Base-by-base conservation (phyloP, 345 rosid genomes). In the Eucalyptus globulus region DNA sequence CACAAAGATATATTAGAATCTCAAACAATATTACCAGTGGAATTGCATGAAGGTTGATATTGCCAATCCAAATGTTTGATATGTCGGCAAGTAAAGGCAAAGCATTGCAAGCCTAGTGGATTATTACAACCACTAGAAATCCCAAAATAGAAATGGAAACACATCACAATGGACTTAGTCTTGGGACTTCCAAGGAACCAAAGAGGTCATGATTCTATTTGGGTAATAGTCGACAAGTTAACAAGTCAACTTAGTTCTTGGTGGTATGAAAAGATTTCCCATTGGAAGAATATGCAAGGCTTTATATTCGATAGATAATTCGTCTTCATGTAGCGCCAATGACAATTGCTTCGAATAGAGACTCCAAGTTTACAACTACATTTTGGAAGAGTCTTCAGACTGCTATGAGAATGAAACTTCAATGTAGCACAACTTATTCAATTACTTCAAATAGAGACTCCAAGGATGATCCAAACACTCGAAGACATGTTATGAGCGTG, bases 1-100 rank as follows among this genome's bases (percentile, higher is more conserved):
- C 56, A 19, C 1, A 0, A 0, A 53, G 2, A 53, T 53, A 4
- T 8, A 53, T 0, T 0, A 1, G 0, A 53, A 53, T 53, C 0
- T 53, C 4, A 53, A 2, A 53, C 0, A 53, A 19, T 21, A 53
- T 53, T 0, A 53, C 2, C 8, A 0, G 58, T 53, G 58, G 9
- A 53, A 53, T 53, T 4, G 0, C 58, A 53, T 53, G 11, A 8
- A 53, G 58, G 0, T 53, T 53, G 0, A 53, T 53, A 53, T 53
- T 2, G 2, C 11, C 2, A 8, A 53, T 3, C 0, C 11, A 53
- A 21, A 21, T 19, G 0, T 53, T 53, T 53, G 26, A 53, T 4
- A 0, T 0, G 0, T 53, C 0, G 1, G 5, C 11, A 53, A 53
- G 0, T 4, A 53, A 53, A 53, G 24, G 58, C 2, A 53, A 5